These are phyloP conservation scores for Pseudogymnoascus sp. DNA, from an alignment of 2,329 filamentous ascomycete species.

Conservation along the genomic window DNA sequence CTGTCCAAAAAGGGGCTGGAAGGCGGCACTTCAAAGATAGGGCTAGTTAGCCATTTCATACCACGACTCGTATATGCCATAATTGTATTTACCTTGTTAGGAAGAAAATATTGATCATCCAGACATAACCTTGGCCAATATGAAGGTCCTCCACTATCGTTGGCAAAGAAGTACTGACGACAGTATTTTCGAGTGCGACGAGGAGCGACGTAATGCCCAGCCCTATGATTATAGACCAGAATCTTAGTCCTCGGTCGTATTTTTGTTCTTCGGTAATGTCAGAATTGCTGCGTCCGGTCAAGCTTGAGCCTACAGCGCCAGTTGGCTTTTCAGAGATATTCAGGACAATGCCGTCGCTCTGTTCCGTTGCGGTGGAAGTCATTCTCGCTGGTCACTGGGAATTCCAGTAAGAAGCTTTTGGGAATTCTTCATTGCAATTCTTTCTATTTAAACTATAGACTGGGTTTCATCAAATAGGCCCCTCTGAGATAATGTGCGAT, in stretches of 20 bases:
- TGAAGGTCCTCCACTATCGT: conserved; percentile 16
- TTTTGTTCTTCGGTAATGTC: not conserved
- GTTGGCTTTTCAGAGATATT: not conserved
- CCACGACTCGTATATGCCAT: not conserved
- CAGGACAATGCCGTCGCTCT: not conserved
- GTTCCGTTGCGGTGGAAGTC: not conserved
- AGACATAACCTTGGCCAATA: conserved; percentile 13
- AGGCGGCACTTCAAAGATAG: conserved; percentile 28
- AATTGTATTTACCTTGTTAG: conserved; percentile 13
- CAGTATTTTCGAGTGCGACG: conserved; percentile 15
- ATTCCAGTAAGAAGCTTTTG: not conserved
- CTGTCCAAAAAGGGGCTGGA: conserved; percentile 46
- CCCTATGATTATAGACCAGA: not conserved
- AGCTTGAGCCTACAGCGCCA: not conserved
- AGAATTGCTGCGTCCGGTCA: not conserved
- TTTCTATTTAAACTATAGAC: not conserved
- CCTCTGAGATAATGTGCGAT: not conserved
- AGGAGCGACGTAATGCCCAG: not conserved
- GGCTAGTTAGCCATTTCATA: not conserved
- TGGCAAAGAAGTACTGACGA: conserved; percentile 17
- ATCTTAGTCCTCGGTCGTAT: not conserved
- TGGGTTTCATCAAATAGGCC: too few relatives aligned
- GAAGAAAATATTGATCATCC: conserved; percentile 16
- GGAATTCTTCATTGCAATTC: not conserved
- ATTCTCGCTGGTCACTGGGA: not conserved